Base-by-base conservation (phyloP, 177 flowering plant species). In the Vitis hybrid region DNA sequence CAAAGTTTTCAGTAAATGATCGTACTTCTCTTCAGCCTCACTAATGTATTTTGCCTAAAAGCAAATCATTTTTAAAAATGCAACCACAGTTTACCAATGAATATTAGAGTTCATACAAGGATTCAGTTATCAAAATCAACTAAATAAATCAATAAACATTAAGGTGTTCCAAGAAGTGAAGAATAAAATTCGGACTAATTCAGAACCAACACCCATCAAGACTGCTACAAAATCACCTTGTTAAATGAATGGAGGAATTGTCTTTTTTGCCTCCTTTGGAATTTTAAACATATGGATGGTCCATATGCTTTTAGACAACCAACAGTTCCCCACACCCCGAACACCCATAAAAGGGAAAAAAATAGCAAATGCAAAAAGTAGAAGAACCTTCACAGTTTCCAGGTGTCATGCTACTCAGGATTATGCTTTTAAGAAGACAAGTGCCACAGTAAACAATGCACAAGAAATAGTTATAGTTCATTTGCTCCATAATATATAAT, bases 1-100 rank as follows among this genome's bases (percentile, higher is more conserved):
- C 83, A 95, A 82, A 18, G 77, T 59, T 74, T 85, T 86, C 67
- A 78, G 73, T 61, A 90, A 66, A 1, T 15, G 18, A 11, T 78
- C 82, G 67, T 91, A 93, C 82, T 85, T 90, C 70, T 84, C 90
- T 78, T 95, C 99, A 53, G 94, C 92, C 72, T 90, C 97, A 12
- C 84, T 62, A 49, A 95, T 93, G 77, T 55, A 80, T 74, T 82
- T 89, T 64, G 95, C 97, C 98, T 92, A 75, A 39, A 58, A 52
- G 31, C 45, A 31, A 34, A 26, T 45, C 60, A 39, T 39, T 4
- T 39, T 39, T 39, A 4, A 39, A 39, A 39, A 39, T 39, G 45
- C 45, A 39, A 39, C 45, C 45, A 39, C 45, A 39, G 45, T 4
- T 5, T 39, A 39, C 45, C 8, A 39, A 39, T 1, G 7, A 39